These are phyloP conservation scores for Hanseniaspora clermontiae DNA, from an alignment of 805 yeast species.

Conservation along the genomic window DNA sequence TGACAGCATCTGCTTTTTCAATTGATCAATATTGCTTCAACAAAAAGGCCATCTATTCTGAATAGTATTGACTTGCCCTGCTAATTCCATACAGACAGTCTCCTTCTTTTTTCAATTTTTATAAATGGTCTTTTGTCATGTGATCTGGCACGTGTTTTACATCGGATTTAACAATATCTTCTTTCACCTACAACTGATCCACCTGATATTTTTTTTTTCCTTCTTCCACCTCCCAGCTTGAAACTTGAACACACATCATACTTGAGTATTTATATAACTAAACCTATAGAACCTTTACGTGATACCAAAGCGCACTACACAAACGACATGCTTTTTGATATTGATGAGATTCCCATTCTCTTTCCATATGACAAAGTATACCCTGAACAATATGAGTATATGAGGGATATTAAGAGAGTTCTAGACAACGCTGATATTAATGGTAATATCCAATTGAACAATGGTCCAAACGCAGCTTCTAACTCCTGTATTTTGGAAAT, in stretches of 20 bases:
- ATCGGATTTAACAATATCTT: not conserved
- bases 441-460: constrained; percentile 6
- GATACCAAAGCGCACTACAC: not conserved
- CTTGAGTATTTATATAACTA: no score
- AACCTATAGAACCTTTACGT: no score
- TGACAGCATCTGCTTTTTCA: no score
- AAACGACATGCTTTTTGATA: constrained; percentile 50
- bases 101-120: no score
- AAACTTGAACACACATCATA: not conserved
- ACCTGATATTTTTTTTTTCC: not conserved
- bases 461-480: constrained; percentile 47
- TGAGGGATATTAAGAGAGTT: constrained; percentile 89
- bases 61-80: no score
- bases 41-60: no score
- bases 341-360: constrained; percentile 88
- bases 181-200: no score
- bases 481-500: constrained; percentile 81
- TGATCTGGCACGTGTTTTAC: no score
- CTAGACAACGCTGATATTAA: constrained; percentile 37
- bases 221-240: not conserved
- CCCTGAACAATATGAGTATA: constrained; percentile 96
- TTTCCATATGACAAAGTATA: constrained; percentile 95
- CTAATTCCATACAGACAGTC: no score
- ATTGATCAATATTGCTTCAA: no score
- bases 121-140: no score